Conservation (phyloP, 1,284 basidiomycete species). For the Cutaneotrichosporon sp. region DNA sequence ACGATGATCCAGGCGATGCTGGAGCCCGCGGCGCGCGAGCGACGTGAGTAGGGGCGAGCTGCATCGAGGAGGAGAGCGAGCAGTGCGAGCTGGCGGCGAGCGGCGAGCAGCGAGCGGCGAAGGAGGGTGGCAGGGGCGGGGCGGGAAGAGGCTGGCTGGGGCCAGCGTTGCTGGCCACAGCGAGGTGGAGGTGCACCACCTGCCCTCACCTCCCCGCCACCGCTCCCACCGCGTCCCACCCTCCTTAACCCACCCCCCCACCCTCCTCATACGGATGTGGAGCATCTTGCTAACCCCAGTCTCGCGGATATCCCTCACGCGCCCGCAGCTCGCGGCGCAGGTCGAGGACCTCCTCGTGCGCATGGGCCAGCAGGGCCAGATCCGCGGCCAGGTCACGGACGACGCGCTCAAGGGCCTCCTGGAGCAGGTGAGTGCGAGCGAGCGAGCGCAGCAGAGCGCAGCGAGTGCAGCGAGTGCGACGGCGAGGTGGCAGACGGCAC, state of each 20-base stretch:
- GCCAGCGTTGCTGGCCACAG: no score
- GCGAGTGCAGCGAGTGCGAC: no score
- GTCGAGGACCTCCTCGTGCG: conserved; percentile 83
- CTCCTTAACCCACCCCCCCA: no score
- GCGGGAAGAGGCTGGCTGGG: no score
- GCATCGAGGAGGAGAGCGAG: not conserved
- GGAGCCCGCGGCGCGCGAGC: conserved; percentile 81
- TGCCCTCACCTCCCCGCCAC: no score
- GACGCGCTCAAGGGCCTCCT: conserved; percentile 85
- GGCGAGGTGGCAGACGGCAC: no score
- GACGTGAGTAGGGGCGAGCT: conserved; percentile 71
- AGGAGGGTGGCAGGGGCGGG: no score
- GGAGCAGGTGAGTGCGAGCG: conserved; percentile 72
- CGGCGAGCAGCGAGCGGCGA: no score
- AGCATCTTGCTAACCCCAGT: conserved; percentile 61
- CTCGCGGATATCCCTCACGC: conserved; percentile 89
- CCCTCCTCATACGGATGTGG: no score
- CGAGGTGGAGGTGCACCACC: no score
- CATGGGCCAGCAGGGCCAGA: conserved; percentile 91
- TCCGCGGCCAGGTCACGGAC: conserved; percentile 82
- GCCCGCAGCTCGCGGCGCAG: conserved; percentile 80
- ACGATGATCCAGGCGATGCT: conserved; percentile 82
- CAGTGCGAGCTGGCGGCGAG: no score
- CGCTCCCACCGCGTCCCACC: no score
- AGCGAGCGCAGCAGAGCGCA: not conserved